Conservation (phyloP, 768 basidiomycete genomes). For the Dacryopinax primogenitus region DNA sequence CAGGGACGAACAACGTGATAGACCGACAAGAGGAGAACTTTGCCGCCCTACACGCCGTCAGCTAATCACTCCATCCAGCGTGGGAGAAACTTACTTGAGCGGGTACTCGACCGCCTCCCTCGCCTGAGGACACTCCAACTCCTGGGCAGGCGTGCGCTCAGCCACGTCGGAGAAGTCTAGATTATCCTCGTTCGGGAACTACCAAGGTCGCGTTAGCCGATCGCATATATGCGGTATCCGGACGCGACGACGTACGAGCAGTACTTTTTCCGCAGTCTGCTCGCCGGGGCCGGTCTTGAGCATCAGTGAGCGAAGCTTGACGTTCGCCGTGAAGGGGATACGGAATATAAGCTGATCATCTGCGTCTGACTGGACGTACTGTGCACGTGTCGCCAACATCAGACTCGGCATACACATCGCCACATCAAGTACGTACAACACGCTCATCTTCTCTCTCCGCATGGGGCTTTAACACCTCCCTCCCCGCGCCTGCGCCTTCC, state of each 20-base stretch:
- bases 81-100: conserved; percentile 49
- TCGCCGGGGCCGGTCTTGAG: conserved; percentile 73
- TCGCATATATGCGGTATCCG: no score
- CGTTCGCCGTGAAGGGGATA: conserved; percentile 76
- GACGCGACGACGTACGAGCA: conserved; percentile 40
- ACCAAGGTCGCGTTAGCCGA: no score
- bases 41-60: conserved; percentile 42
- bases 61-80: neutral
- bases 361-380: conserved; percentile 81
- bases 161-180: conserved; percentile 69
- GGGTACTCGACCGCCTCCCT: conserved; percentile 75
- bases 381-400: conserved; percentile 8
- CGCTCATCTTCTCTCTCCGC: conserved; percentile 57
- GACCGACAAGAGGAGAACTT: conserved; percentile 76
- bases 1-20: conserved; percentile 71
- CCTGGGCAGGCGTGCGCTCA: conserved; percentile 53
- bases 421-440: conserved; percentile 36
- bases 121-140: conserved; percentile 54
- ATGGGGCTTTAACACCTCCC: conserved; percentile 74
- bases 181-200: conserved; percentile 68
- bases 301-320: conserved; percentile 68
- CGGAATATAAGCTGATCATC: conserved; percentile 74
- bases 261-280: conserved; percentile 60
- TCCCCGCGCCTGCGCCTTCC: conserved; percentile 32
- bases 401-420: neutral